Percentiles rank a stretch among this genome's conserved stretches.
These are phyloP conservation scores for Ophiocordyceps robertsii DNA, from an alignment of 2,329 filamentous ascomycete genomes.

Conservation along the genomic window DNA sequence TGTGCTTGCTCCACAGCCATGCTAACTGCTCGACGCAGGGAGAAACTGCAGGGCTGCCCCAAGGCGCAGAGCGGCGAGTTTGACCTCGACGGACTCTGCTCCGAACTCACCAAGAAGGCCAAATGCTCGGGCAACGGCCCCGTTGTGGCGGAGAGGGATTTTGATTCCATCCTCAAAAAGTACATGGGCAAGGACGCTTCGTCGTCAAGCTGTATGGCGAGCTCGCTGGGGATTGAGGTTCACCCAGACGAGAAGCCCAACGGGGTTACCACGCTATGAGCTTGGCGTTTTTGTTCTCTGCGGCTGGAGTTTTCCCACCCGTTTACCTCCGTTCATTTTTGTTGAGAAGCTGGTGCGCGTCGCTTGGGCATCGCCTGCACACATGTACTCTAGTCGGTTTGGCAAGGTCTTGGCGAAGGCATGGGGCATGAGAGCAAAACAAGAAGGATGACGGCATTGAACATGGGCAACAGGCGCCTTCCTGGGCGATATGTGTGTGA, in stretches of 20 bases:
- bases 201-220: slow-evolving; percentile 18
- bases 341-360: too few species aligned
- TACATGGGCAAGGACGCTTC: slow-evolving; percentile 36
- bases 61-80: slow-evolving; percentile 85
- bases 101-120: slow-evolving; percentile 87
- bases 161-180: slow-evolving; percentile 63
- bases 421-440: too few species aligned
- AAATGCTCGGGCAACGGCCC: slow-evolving; percentile 87
- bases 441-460: too few species aligned
- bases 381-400: too few species aligned
- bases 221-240: slow-evolving; percentile 48
- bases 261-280: slow-evolving; percentile 4
- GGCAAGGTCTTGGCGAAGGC: too few species aligned
- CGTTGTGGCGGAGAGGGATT: slow-evolving; percentile 78
- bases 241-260: slow-evolving; percentile 10
- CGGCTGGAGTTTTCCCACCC: background rate
- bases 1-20: slow-evolving; percentile 13
- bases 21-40: slow-evolving; percentile 41
- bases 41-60: slow-evolving; percentile 74
- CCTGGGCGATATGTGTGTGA: too few species aligned
- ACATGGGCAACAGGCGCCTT: too few species aligned
- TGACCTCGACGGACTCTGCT: slow-evolving; percentile 85
- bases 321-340: too few species aligned
- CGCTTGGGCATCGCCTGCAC: too few species aligned
- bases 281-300: background rate